Base-by-base conservation (phyloP, 257 asterid genomes). In the Nyctanthes arbortristis region DNA sequence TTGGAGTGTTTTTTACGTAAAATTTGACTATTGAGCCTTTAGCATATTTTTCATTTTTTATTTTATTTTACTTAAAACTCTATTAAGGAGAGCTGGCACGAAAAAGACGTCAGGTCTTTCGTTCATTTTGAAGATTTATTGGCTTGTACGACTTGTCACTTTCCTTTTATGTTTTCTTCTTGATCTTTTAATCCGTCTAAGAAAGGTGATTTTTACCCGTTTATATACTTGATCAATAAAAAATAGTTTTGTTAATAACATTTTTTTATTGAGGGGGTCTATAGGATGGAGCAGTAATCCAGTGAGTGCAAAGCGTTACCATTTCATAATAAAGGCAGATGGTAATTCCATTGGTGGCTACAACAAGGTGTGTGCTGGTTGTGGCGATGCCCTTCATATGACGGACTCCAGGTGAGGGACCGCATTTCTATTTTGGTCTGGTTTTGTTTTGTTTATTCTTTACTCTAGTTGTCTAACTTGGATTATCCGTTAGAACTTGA, bases 251-350 rank as follows among this genome's bases (percentile, higher is more conserved):
- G n/a, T n/a, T n/a, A n/a, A n/a, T n/a, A n/a, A n/a, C n/a, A n/a
- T n/a, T 16, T 43, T 7, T 4, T 52, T 8, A 22, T 52, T 52
- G 28, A 22, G 59, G 59, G 59, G 59, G 59, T 24, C 22, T 52
- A 30, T 74, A 93, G 98, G 98, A 34, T 93, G 98, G 98, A 90
- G 97, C 77, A 76, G 82, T 77, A 89, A 93, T 78, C 98, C 98
- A 0, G 96, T 93, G 29, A 85, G 97, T 78, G 88, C 92, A 31
- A 93, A 85, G 84, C 89, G 98, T 6, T 89, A 82, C 79, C 98
- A 93, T 75, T 91, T 93, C 78, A 91, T 93, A 73, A 84, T 93
- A 37, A 93, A 93, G 82, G 87, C 92, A 0, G 96, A 93, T 82
- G 98, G 97, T 30, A 84, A 87, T 80, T 87, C 97, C 22, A 78